Evolutionary conservation across 1,139 yeast species (phyloP), one percentile per base, ranked within the genome.

Genomic region (Magnusiomyces suaveolens): DNA sequence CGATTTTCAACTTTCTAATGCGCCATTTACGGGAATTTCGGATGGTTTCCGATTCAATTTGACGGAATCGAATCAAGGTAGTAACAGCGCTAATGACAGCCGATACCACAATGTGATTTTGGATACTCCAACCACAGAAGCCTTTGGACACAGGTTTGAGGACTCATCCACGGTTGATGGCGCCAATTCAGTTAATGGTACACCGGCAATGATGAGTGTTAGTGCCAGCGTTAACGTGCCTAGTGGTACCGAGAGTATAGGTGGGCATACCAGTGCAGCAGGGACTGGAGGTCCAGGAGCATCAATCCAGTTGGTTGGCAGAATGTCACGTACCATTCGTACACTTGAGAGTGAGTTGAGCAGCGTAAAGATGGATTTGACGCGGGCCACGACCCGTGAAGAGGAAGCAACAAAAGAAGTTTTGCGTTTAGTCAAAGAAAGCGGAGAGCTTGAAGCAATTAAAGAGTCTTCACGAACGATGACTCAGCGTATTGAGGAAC

Each of bases 321-420:
- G 84, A 61, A 77, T 88, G 78, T 78, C 88, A 52, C 73, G 87
- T 1, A 87, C 83, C 51, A 81, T 90, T 23, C 78, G 96, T 56
- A 76, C 90, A 55, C 72, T 90, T 47, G 96, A 92, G 65, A 79
- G 85, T 20, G 97, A 92, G 64, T 68, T 89, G 39, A 70, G 79
- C 48, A 77, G 87, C 0, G 70, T 83, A 53, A 79, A 75, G 59
- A 89, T 84, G 52, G 90, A 86, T 54, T 76, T 84, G 52, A 72
- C 72, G 14, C 75, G 75, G 54, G 67, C 86, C 38, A 68, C 72
- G 1, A 64, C 64, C 6, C 87, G 85, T 54, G 87, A 87, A 62
- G 84, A 82, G 50, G 75, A 75, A 6, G 81, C 87, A 0, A 84
- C 87, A 57, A 77, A 76, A 54, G 92, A 87, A 62, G 75, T 90